Evolutionary conservation across 2,329 filamentous ascomycete species (phyloP).

Genomic region (Fusarium miscanthi): DNA sequence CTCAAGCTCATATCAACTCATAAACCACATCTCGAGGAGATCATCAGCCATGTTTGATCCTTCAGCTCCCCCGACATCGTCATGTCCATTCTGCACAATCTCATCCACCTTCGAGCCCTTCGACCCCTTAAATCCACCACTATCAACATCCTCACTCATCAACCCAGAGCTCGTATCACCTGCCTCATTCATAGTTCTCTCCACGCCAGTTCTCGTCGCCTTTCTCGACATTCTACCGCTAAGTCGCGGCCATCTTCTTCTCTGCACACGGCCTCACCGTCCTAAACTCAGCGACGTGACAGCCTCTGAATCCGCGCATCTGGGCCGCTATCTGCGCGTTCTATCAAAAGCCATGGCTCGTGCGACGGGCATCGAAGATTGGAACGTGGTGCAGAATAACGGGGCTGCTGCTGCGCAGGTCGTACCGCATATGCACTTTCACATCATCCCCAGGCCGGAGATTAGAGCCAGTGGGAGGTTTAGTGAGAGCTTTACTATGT

Average conservation of each 20-base stretch:
- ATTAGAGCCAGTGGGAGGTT: conserved; percentile 63
- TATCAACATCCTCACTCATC: conserved; percentile 47
- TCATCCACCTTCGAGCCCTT: conserved; percentile 60
- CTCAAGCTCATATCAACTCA: not conserved
- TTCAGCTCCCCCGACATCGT: conserved; percentile 47
- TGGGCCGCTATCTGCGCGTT: conserved; percentile 76
- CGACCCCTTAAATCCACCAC: conserved; percentile 57
- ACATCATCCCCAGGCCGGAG: conserved; percentile 88
- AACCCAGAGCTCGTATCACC: conserved; percentile 53
- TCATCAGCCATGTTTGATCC: conserved; percentile 51
- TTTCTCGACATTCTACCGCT: conserved; percentile 96
- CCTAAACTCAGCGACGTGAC: conserved; percentile 80
- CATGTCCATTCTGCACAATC: conserved; percentile 74
- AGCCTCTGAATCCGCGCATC: conserved; percentile 70
- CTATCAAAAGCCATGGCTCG: conserved; percentile 77
- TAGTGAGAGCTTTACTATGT: conserved; percentile 82
- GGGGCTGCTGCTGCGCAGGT: conserved; percentile 90
- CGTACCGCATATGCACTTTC: conserved; percentile 93
- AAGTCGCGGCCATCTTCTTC: conserved; percentile 82
- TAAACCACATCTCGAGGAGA: not conserved
- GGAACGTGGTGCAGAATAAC: conserved; percentile 98
- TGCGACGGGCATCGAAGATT: conserved; percentile 80
- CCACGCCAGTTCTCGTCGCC: conserved; percentile 80
- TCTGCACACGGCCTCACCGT: conserved; percentile 81
- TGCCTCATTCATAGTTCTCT: conserved; percentile 75